Evolutionary conservation across 768 basidiomycete genomes (phyloP), one percentile per base, ranked within the genome.

Genomic region (Lactarius hatsudake): DNA sequence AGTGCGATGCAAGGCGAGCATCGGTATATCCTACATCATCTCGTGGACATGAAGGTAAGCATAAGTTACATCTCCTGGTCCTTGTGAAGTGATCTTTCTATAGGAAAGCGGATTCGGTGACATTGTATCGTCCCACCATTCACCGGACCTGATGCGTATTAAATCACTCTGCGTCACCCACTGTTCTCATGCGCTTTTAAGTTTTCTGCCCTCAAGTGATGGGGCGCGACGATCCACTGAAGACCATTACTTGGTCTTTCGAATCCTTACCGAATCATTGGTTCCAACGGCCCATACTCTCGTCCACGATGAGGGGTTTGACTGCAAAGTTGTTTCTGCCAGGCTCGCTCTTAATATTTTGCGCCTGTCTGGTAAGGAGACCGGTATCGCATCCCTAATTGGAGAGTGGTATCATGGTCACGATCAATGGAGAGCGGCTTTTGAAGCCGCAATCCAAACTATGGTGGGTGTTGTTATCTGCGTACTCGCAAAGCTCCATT

Each of bases 231-330:
- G 68, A 15, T 62, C 67, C 7, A 61, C 63, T 1, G 63, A 53
- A 13, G 76, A 81, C 63, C 76, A 73, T 1, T 72, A 75, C 18
- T 69, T 76, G 40, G 74, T 83, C 18, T 73, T 81, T 10, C 66
- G 71, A 5, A 30, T 84, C 7, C 67, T 87, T 12, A 78, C 82
- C 45, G 81, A 76, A 18, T 80, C 81, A 36, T 76, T 85, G 26
- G 75, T 88, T 5, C 82, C 83, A 5, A 84, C 85, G 68, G 74
- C 83, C 1, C 79, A 81, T 18, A 73, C 74, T 4, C 72, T 88
- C 57, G 66, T 70, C n/a, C 73, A 71, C 40, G 67, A 72, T 32
- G 73, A 73, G 42, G 70, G 73, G 1, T 48, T 60, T 66, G 82
- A 83, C 26, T 76, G 79, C 26, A 78, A 79, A 67, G 74, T 74